Evolutionary conservation across 345 rosid genomes (phyloP), one percentile per base, ranked within the genome.

Genomic region (Laguncularia racemosa): DNA sequence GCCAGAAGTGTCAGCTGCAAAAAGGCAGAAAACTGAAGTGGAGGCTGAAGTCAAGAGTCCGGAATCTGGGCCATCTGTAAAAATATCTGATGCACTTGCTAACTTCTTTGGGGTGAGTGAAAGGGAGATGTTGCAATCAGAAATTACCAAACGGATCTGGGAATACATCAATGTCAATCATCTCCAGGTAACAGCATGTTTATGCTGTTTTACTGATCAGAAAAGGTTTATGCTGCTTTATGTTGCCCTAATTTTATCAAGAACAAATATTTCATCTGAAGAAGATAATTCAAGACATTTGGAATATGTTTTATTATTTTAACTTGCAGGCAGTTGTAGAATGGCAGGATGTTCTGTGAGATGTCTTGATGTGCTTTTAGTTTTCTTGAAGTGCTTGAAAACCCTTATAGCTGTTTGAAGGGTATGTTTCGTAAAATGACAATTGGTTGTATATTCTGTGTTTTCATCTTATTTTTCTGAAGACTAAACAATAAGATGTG

Each of bases 51-150:
- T 19, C n/a, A 55, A 43, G 49, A 55, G 51, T 16, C 48, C 64
- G 12, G 70, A 59, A 20, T 49, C 66, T 47, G 63, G 43, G 56
- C 68, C 66, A 26, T 58, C 65, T 17, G 72, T 70, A 5, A 56
- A 61, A 21, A 74, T 74, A 66, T 74, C 78, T 14, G 78, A 66
- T 20, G 69, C 58, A 2, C 71, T 74, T 38, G 74, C 78, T 43
- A 70, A 56, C 46, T 66, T 74, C 57, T 70, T 74, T 45, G 78
- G 74, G 20, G 67, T 71, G 46, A 59, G 45, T 8, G 72, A 46
- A 16, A 59, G 66, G 52, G 74, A 62, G 78, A 74, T 70, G 75
- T 67, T 57, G 16, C 75, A 65, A 19, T 50, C 64, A 26, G 72
- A 70, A 21, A 59, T 61, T 15, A 65, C 57, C 38, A 62, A 17